Evolutionary conservation across 1,284 basidiomycete genomes (phyloP).

Genomic region (Pseudozyma pruni): DNA sequence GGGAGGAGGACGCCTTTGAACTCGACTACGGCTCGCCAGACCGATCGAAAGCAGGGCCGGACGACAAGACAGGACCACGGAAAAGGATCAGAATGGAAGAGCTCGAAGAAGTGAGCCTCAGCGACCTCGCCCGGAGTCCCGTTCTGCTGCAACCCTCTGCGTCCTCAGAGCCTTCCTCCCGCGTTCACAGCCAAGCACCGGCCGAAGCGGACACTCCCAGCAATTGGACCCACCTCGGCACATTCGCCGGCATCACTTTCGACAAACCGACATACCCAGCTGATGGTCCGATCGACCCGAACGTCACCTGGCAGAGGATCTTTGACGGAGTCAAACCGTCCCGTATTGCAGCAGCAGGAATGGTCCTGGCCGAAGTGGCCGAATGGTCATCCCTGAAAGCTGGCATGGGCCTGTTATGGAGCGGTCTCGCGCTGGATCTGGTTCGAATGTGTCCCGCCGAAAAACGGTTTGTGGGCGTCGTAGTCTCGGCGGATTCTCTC

Average conservation of each 20-base stretch:
- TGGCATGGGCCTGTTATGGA: not conserved
- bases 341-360: too few relatives aligned
- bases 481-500: not conserved
- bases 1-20: not conserved
- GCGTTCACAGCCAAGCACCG: too few relatives aligned
- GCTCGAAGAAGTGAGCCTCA: not conserved
- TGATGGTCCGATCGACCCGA: not conserved
- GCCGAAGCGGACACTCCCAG: too few relatives aligned
- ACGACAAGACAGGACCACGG: not conserved
- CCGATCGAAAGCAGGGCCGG: not conserved
- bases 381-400: too few relatives aligned
- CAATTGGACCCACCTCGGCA: too few relatives aligned
- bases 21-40: constrained; percentile 10
- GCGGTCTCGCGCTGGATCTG: constrained; percentile 4
- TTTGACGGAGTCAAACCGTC: not conserved
- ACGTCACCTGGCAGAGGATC: not conserved
- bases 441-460: not conserved
- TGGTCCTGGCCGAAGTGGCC: too few relatives aligned
- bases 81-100: constrained; percentile 4
- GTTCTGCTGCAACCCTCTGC: too few relatives aligned
- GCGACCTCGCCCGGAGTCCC: not conserved
- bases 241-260: too few relatives aligned
- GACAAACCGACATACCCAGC: too few relatives aligned
- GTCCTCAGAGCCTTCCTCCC: too few relatives aligned
- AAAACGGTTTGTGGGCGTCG: constrained; percentile 4